These are phyloP conservation scores for Chaetothyriales sp. DNA, from an alignment of 2,329 filamentous ascomycete genomes.

Conservation along the genomic window DNA sequence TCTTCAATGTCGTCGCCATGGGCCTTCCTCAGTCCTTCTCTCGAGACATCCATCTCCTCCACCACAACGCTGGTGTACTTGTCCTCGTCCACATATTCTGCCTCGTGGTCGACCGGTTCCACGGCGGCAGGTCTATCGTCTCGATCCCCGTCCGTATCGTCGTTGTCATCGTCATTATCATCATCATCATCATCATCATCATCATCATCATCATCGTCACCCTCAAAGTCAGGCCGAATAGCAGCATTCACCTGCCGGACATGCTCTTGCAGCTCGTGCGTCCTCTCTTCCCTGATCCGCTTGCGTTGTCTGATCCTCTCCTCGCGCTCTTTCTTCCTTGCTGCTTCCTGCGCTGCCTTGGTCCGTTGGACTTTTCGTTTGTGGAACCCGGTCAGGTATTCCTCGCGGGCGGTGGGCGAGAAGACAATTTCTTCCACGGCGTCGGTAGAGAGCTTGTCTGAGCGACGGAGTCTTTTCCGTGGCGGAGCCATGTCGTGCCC, in stretches of 20 bases:
- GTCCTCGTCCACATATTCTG: slow-evolving; percentile 93
- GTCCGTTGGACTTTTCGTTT: slow-evolving; percentile 80
- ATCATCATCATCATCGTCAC: slow-evolving; percentile 21
- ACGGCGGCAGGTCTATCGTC: slow-evolving; percentile 30
- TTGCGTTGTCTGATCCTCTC: slow-evolving; percentile 60
- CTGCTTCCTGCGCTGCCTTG: slow-evolving; percentile 71
- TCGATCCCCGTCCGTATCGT: slow-evolving; percentile 15
- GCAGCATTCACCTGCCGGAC: slow-evolving; percentile 60
- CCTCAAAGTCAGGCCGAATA: slow-evolving; percentile 42
- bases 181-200: slow-evolving; percentile 17
- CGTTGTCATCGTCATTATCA: background rate
- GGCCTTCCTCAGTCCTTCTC: slow-evolving; percentile 52
- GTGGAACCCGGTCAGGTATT: slow-evolving; percentile 90
- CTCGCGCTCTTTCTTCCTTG: slow-evolving; percentile 58
- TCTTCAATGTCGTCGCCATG: slow-evolving; percentile 18
- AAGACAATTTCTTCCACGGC: slow-evolving; percentile 62
- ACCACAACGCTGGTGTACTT: slow-evolving; percentile 90
- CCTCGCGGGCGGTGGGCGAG: slow-evolving; percentile 60
- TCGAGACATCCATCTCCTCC: slow-evolving; percentile 68
- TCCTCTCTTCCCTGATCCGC: slow-evolving; percentile 72
- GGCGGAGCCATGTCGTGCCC: too few relatives aligned
- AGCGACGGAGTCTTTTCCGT: too few relatives aligned
- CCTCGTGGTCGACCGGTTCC: slow-evolving; percentile 55
- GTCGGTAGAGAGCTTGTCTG: too few relatives aligned
- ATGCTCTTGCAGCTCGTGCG: slow-evolving; percentile 66